Evolutionary conservation across 2,329 filamentous ascomycete genomes (phyloP), one percentile per base, ranked within the genome.

Genomic region (Paracoccidioides lutzii): DNA sequence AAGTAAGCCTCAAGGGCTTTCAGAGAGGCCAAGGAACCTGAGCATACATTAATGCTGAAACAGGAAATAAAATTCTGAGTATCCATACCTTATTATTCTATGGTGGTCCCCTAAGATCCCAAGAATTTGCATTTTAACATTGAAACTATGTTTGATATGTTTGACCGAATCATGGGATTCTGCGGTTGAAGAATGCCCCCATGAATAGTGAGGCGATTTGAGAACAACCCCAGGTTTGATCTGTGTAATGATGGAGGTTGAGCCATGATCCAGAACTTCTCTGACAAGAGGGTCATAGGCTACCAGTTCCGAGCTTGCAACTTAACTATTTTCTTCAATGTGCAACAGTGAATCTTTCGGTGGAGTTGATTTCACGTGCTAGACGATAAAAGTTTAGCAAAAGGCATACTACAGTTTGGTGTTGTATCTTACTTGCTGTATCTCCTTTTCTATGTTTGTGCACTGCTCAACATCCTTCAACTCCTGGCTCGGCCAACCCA

Each of bases 61-160:
- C 33, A 57, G 44, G 15, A 35, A 42, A 49, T 33, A 38, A 43
- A 42, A 50, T 43, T 9, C n/a, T 37, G 51, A 54, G 43, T 30
- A 28, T 45, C 14, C 51, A 44, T 53, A 57, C 55, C 30, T 37
- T 54, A 54, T 54, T 54, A 57, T 57, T 54, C 55, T 57, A 50
- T 51, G 51, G 38, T 57, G 43, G 15, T 50, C 51, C 44, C 51
- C 51, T 44, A 57, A 51, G 51, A 57, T 57, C n/a, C 44, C 43
- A 44, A 57, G 55, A 51, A 57, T 49, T 57, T 54, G 51, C 52
- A 50, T 50, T 57, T 57, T 51, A 50, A 54, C 51, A 50, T 51
- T 41, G 45, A 57, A 57, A 44, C 51, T 50, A 32, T 51, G 51
- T 37, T 57, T 57, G 35, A 57, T 51, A 50, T 57, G 32, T 44